Conservation (phyloP, 305 asterid species). For the Solanum aculeatissimum region DNA sequence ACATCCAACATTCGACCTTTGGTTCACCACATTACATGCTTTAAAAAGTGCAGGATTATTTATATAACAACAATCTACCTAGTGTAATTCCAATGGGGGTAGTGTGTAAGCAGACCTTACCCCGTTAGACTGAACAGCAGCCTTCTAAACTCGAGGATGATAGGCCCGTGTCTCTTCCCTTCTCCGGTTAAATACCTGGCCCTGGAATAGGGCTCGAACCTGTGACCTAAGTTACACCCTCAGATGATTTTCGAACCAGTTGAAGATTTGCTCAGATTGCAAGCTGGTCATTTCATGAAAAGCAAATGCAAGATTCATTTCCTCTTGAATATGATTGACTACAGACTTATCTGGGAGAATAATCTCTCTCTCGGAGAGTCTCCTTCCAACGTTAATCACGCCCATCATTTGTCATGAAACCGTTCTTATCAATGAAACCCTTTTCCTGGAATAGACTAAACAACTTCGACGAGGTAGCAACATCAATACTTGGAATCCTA, state of each 20-base stretch:
- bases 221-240: not conserved
- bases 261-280: conserved; percentile 55
- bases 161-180: not conserved
- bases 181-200: not conserved
- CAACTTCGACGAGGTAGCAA: conserved; percentile 29
- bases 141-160: not conserved
- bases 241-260: conserved; percentile 81
- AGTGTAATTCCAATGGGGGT: not conserved
- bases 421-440: conserved; percentile 57
- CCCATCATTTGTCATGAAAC: conserved; percentile 83
- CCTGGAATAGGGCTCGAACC: not conserved
- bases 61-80: not conserved
- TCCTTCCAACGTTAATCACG: conserved; percentile 64
- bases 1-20: not conserved
- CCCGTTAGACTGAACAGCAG: not conserved
- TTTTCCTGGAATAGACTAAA: conserved; percentile 44
- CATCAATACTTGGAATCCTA: conserved; percentile 54
- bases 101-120: accelerated
- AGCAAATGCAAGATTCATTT: conserved; percentile 92
- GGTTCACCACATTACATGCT: not conserved
- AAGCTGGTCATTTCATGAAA: conserved; percentile 97
- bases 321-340: conserved; percentile 76
- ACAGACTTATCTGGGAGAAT: conserved; percentile 43
- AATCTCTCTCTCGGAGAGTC: conserved; percentile 40
- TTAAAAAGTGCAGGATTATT: not conserved